Conservation (phyloP, 257 asterid genomes). For the Ilex asprella region DNA sequence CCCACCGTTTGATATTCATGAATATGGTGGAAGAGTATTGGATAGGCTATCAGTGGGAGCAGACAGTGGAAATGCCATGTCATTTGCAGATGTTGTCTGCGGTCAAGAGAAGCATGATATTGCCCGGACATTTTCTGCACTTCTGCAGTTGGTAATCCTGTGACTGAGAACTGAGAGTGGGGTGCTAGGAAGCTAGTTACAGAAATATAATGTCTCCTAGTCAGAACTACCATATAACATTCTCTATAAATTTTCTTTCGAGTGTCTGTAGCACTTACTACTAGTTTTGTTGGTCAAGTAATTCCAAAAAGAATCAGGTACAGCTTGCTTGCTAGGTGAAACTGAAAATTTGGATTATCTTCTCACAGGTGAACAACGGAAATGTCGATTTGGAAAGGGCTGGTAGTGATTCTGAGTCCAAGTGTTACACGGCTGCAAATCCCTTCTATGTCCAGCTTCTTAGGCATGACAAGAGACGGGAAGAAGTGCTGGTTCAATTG, state of each 20-base stretch:
- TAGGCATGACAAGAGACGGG: constrained; percentile 30
- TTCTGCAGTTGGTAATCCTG: constrained; percentile 75
- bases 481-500: constrained; percentile 26
- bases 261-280: too few relatives aligned
- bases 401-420: constrained; percentile 14
- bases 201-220: too few relatives aligned
- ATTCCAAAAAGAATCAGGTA: too few relatives aligned
- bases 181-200: too few relatives aligned
- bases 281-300: too few relatives aligned
- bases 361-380: constrained; percentile 73
- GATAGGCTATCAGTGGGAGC: constrained; percentile 43
- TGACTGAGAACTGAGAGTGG: neutral
- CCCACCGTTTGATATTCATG: constrained; percentile 88
- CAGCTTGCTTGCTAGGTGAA: neutral
- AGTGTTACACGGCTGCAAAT: constrained; percentile 50
- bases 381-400: constrained; percentile 52
- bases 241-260: too few relatives aligned
- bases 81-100: constrained; percentile 66
- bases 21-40: constrained; percentile 71
- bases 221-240: too few relatives aligned
- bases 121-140: constrained; percentile 94
- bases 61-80: constrained; percentile 30
- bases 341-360: neutral
- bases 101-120: constrained; percentile 86
- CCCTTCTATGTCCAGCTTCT: constrained; percentile 60